Conservation (phyloP, 2,329 filamentous ascomycete species). For the Exophiala sp. region DNA sequence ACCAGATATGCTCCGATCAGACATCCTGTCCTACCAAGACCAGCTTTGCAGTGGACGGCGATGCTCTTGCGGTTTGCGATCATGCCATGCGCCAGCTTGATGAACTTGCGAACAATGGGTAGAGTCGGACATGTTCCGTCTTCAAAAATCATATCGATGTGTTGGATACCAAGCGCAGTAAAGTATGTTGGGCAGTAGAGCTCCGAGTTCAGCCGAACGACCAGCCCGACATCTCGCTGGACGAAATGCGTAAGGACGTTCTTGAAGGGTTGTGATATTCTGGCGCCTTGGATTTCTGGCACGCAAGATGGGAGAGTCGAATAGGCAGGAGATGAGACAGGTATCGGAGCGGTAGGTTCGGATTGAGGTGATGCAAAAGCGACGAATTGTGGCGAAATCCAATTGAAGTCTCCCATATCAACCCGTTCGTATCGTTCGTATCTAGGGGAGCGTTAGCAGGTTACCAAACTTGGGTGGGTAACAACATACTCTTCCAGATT, state of each 20-base stretch:
- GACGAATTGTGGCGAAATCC: conserved; percentile 90
- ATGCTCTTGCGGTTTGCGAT: conserved; percentile 91
- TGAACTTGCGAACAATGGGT: conserved; percentile 85
- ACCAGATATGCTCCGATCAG: conserved; percentile 96
- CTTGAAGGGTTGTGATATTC: conserved; percentile 81
- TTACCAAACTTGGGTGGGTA: background rate
- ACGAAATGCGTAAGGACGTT: conserved; percentile 89
- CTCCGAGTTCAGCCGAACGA: conserved; percentile 90
- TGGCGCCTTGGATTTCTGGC: conserved; percentile 64
- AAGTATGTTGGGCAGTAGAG: conserved; percentile 98
- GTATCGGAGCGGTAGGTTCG: conserved; percentile 65
- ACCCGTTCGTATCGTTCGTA: conserved; percentile 95
- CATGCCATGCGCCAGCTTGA: conserved; percentile 88
- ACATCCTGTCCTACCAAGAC: conserved; percentile 88
- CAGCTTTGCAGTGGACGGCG: conserved; percentile 97
- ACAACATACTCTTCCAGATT: conserved; percentile 72
- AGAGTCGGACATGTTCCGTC: conserved; percentile 93
- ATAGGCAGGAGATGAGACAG: conserved; percentile 66
- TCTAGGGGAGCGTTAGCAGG: conserved; percentile 34
- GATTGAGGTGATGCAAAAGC: conserved; percentile 95
- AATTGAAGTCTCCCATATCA: conserved; percentile 99
- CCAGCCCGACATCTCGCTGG: conserved; percentile 80
- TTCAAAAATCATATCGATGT: conserved; percentile 99
- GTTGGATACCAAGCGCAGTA: conserved; percentile 86
- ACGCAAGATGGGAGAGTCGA: conserved; percentile 67